Conservation (phyloP, 2,329 filamentous ascomycete species). For the Lachnellula cervina region DNA sequence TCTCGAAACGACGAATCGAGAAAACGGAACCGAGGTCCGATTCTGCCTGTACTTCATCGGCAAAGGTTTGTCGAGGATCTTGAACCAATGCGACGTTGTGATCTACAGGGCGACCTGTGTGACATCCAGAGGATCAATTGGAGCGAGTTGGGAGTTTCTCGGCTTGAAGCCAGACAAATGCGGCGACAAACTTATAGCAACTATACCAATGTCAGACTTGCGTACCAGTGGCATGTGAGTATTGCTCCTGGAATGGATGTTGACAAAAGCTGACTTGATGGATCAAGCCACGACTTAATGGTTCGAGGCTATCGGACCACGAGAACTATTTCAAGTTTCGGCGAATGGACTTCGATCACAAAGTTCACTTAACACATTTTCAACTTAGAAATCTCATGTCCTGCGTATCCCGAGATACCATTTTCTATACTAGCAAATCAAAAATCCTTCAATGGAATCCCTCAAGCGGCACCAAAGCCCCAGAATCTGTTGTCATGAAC, state of each 20-base stretch:
- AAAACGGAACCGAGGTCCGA: constrained; percentile 16
- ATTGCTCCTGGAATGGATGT: not conserved
- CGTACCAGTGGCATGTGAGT: constrained; percentile 47
- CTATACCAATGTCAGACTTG: constrained; percentile 48
- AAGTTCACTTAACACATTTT: constrained; percentile 58
- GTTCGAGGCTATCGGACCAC: constrained; percentile 16
- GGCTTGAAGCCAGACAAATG: constrained; percentile 43
- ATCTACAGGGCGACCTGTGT: constrained; percentile 50
- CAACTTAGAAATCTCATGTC: constrained; percentile 60
- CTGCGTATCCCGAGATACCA: constrained; percentile 48
- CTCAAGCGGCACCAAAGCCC: constrained; percentile 36
- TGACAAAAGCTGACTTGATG: not conserved
- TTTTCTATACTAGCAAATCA: constrained; percentile 51
- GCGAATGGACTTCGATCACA: constrained; percentile 49
- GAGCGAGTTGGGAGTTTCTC: constrained; percentile 47
- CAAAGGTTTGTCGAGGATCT: constrained; percentile 17
- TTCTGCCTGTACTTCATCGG: constrained; percentile 12
- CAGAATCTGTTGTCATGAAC: constrained; percentile 23
- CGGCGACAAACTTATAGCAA: constrained; percentile 50
- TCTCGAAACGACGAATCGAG: constrained; percentile 3
- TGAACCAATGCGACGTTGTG: constrained; percentile 34
- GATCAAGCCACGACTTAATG: constrained; percentile 16
- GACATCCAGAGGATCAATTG: constrained; percentile 60
- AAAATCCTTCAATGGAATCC: constrained; percentile 51
- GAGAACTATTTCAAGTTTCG: constrained; percentile 52